Percentiles rank a stretch among this genome's conserved stretches.
These are phyloP conservation scores for Orbilia blumenaviensis DNA, from an alignment of 2,329 filamentous ascomycete genomes.

Conservation along the genomic window DNA sequence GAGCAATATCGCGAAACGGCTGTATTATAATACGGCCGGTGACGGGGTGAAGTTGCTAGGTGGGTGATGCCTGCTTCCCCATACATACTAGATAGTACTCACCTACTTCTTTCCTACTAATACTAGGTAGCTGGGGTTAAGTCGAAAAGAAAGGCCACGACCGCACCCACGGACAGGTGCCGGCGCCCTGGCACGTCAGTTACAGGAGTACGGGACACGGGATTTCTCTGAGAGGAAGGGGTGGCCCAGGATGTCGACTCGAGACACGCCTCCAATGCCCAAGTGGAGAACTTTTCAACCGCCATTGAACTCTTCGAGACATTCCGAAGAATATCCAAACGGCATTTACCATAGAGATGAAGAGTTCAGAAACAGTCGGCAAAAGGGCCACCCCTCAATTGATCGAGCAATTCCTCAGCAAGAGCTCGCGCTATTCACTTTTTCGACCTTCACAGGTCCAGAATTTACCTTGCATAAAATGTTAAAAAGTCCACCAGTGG, in stretches of 20 bases:
- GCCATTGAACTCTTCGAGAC: constrained; percentile 24
- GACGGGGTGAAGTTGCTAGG: constrained; percentile 20
- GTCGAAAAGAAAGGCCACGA: constrained; percentile 22
- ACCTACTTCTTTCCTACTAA: no score
- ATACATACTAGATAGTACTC: no score
- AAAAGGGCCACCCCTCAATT: constrained; percentile 4
- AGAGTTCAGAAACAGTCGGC: constrained; percentile 23
- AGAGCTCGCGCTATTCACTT: constrained; percentile 6
- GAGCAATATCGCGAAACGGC: constrained; percentile 47
- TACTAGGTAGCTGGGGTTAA: no score
- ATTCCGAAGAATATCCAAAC: constrained; percentile 24
- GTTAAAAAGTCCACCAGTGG: background rate
- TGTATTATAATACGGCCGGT: constrained; percentile 46
- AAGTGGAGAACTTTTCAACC: constrained; percentile 31
- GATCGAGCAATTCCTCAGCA: background rate
- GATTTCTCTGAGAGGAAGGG: constrained; percentile 25
- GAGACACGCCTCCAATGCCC: constrained; percentile 12
- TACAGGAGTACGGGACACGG: constrained; percentile 51
- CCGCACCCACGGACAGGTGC: constrained; percentile 45
- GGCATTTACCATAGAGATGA: constrained; percentile 42
- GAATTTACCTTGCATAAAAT: background rate
- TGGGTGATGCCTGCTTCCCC: background rate
- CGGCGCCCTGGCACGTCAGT: constrained; percentile 48
- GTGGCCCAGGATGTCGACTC: constrained; percentile 31
- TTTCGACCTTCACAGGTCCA: no score